Evolutionary conservation across 1,139 yeast genomes (phyloP), one percentile per base, ranked within the genome.

Genomic region (Hemisphaericaspora xylofermentans): DNA sequence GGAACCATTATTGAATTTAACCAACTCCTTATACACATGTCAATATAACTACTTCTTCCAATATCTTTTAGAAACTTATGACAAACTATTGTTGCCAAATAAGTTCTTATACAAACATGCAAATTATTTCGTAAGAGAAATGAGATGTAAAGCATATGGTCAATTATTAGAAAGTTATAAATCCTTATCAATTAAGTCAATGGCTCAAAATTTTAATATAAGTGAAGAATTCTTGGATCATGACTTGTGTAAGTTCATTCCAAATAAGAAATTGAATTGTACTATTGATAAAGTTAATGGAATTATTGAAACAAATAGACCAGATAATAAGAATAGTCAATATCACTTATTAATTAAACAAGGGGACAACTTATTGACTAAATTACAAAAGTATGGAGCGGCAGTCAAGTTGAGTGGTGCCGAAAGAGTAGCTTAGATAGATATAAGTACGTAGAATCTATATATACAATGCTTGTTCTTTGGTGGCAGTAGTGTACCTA

Each of bases 261-360:
- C 98, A 31, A 91, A 84, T 63, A 89, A 91, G 60, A 88, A 88
- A 63, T 76, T 94, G 60, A 91, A 89, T 66, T 94, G 98, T 68
- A 91, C 94, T 41, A 89, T 94, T 60, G 98, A 94, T 62, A 80
- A 89, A 56, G 98, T 93, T 41, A 88, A 89, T 61, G 98, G 98
- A 7, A 88, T 93, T 47, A 88, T 94, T 50, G 95, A 88, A 61
- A 94, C 98, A 22, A 93, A 89, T 64, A 78, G 98, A 53, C 96
- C 97, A 3, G 98, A 93, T 63, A 89, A 86, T 65, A 93, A 94
- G 68, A 93, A 94, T 60, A 87, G 88, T 43, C 98, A 93, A 65
- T 94, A 91, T 63, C 96, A 89, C 60, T 68, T 74, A 49, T 75
- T 94, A 57, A 84, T 94, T 56, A 88, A 88, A 63, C 95, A 86